These are phyloP conservation scores for Coemansia sp. DNA, from an alignment of 192 early-diverging fungal genomes.

Conservation along the genomic window DNA sequence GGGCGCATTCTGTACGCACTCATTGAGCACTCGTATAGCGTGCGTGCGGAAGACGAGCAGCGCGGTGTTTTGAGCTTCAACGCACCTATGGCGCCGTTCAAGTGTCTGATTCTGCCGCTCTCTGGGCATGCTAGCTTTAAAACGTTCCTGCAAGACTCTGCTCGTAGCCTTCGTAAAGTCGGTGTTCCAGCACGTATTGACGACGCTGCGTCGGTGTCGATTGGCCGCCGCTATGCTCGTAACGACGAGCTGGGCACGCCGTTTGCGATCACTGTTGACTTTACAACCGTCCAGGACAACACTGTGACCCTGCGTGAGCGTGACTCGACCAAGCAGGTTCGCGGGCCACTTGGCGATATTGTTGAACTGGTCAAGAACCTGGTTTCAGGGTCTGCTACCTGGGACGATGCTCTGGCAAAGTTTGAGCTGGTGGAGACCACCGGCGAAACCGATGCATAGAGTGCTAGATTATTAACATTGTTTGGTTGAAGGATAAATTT, in stretches of 20 bases:
- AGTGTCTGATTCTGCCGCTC: constrained; percentile 89
- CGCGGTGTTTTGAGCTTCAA: constrained; percentile 91
- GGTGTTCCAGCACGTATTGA: constrained; percentile 86
- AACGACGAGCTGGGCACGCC: constrained; percentile 98
- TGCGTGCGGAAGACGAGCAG: constrained; percentile 85
- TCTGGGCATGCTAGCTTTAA: constrained; percentile 76
- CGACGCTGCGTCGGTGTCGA: constrained; percentile 79
- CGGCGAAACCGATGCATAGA: constrained; percentile 7
- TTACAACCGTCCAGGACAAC: constrained; percentile 91
- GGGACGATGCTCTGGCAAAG: constrained; percentile 67
- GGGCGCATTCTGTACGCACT: constrained; percentile 96
- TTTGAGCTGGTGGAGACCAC: constrained; percentile 66
- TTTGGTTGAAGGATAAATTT: not conserved
- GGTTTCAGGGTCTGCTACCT: constrained; percentile 68
- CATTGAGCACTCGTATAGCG: constrained; percentile 92
- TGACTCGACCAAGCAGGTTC: constrained; percentile 94
- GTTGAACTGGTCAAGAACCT: constrained; percentile 74
- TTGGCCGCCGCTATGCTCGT: constrained; percentile 94
- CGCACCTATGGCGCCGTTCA: constrained; percentile 88
- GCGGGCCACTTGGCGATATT: constrained; percentile 71
- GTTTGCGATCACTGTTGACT: constrained; percentile 97
- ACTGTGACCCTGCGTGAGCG: constrained; percentile 96
- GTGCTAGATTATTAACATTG: not conserved
- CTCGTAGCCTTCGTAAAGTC: constrained; percentile 67
- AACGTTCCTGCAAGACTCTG: constrained; percentile 63